phyloP scores from a whole-genome alignment of 2,329 filamentous ascomycete species.

The Exophiala oligosperma region DNA sequence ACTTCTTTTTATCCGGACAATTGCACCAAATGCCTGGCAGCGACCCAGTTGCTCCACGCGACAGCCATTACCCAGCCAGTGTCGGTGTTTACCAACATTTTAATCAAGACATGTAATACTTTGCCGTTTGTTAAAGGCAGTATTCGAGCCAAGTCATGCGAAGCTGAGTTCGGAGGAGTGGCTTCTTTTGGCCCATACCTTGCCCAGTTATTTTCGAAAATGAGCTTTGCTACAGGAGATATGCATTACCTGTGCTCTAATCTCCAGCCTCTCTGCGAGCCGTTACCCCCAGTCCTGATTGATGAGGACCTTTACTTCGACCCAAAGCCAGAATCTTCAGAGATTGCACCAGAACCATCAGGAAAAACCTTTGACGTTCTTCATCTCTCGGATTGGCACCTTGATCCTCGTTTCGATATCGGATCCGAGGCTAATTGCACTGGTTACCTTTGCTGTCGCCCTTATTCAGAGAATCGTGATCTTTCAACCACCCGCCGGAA shows the following conservation, averaged over 20 bases:
- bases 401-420: conserved; percentile 34
- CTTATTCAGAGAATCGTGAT: conserved; percentile 27
- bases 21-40: conserved; percentile 29
- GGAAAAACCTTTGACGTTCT: conserved; percentile 31
- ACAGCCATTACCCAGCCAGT: conserved; percentile 28
- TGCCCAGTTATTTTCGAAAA: conserved; percentile 30
- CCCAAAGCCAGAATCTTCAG: conserved; percentile 26
- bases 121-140: conserved; percentile 14
- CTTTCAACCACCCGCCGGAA: conserved; percentile 23
- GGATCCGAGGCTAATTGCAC: conserved; percentile 34
- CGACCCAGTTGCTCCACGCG: conserved; percentile 27
- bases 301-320: conserved; percentile 29
- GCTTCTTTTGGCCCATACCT: conserved; percentile 26
- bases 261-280: conserved; percentile 20
- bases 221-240: conserved; percentile 27
- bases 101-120: conserved; percentile 25
- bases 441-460: conserved; percentile 32
- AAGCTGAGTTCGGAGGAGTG: conserved; percentile 23
- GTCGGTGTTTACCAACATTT: conserved; percentile 22
- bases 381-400: conserved; percentile 35
- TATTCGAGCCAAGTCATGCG: conserved; percentile 26
- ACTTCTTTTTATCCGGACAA: conserved; percentile 21
- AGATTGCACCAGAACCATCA: conserved; percentile 25
- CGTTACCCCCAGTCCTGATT: conserved; percentile 24
- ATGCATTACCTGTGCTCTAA: conserved; percentile 25